A percentile compares a stretch with the other conserved stretches of the same genome.
Conservation (phyloP, 2,329 filamentous ascomycete genomes). For the Ascochyta clinopodiicola region DNA sequence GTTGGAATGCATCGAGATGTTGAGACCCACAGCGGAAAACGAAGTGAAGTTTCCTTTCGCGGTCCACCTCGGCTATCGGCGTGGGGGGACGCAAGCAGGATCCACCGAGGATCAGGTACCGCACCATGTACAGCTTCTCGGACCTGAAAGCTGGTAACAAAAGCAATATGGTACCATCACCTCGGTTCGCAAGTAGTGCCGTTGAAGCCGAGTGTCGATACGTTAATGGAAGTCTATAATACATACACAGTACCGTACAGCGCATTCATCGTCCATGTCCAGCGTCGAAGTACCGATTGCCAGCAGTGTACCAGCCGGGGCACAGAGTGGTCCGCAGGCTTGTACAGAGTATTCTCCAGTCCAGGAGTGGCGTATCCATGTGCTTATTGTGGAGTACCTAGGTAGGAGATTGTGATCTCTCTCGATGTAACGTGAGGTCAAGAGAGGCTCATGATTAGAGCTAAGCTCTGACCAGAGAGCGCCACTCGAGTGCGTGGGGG, state of each 20-base stretch:
- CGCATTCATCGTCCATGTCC: background rate
- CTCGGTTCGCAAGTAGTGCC: background rate
- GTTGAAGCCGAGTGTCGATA: slow-evolving; percentile 1
- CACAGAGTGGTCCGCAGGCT: background rate
- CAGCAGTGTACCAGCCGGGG: background rate
- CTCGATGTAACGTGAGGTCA: slow-evolving; percentile 16
- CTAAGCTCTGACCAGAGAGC: slow-evolving; percentile 23
- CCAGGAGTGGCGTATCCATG: slow-evolving; percentile 1
- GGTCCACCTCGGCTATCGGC: slow-evolving; percentile 28
- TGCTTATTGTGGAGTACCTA: slow-evolving; percentile 5
- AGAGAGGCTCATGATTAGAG: slow-evolving; percentile 23
- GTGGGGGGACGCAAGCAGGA: slow-evolving; percentile 34
- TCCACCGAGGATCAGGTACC: slow-evolving; percentile 43
- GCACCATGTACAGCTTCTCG: slow-evolving; percentile 20
- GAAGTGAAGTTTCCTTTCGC: slow-evolving; percentile 18
- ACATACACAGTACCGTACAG: background rate
- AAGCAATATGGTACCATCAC: slow-evolving; percentile 30
- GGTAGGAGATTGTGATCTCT: background rate
- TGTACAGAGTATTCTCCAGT: background rate
- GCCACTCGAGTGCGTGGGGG: slow-evolving; percentile 39
- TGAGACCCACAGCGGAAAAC: slow-evolving; percentile 20
- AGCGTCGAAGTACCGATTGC: background rate
- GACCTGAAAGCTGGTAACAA: slow-evolving; percentile 35
- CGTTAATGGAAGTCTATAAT: background rate
- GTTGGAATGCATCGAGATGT: background rate